Base-by-base conservation (phyloP, 768 basidiomycete genomes). In the Pisolithus microcarpus region DNA sequence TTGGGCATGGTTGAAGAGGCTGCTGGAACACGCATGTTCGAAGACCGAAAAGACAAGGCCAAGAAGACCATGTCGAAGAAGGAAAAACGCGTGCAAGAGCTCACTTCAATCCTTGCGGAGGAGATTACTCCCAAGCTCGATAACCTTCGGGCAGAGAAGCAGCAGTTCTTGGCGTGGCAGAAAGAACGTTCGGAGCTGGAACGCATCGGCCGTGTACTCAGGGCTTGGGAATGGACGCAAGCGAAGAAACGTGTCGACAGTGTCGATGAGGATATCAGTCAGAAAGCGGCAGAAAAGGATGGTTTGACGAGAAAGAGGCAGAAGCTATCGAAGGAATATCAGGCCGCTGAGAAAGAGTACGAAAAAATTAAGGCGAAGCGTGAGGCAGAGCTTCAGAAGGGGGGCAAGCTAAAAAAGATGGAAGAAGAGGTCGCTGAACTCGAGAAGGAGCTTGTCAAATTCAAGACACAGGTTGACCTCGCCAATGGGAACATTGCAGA, bases 1-100 rank as follows among this genome's bases (percentile, higher is more conserved):
- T 78, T 99, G 11, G 91, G 93, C 1, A 95, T 99, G 89, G 90
- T 98, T 3, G 96, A 98, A 67, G 96, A 99, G 66, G 96, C 96
- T 0, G 91, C 94, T 0, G 96, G 96, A 6, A 99, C 96, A 26
- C 85, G 92, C 24, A 98, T 98, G 96, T 99, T 97, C 61, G 96
- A 99, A 65, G 95, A 98, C 49, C 82, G 90, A 16, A 99, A 98
- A 64, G 93, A 96, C 65, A 96, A 96, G 66, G 94, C 95, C 7
- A 80, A 85, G 62, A 91, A 88, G 69, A 96, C 91, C 0, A 99
- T 99, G 87, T 77, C 78, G 23, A 97, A 95, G 77, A 98, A 98
- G 72, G 91, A 98, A 57, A 97, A 95, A 70, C 85, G 87, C 53
- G 87, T 98, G 13, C 83, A 89, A 51, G 94, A 98, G 68, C 84